Evolutionary conservation across 2,329 filamentous ascomycete species (phyloP).

Genomic region (Penicillium expansum): DNA sequence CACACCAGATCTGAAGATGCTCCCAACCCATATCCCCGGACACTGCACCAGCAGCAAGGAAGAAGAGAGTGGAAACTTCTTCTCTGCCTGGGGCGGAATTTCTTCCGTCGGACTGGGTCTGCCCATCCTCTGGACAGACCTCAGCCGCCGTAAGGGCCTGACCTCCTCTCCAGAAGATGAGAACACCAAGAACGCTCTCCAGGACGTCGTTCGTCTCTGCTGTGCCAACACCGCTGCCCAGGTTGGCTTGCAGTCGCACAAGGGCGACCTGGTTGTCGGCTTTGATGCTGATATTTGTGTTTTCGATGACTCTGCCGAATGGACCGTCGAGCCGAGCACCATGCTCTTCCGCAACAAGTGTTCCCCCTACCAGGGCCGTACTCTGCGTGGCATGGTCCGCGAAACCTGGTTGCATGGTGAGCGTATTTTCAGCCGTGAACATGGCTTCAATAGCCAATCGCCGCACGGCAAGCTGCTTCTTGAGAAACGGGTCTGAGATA

Average conservation of each 20-base stretch:
- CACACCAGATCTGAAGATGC: constrained; percentile 87
- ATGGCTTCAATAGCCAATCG: constrained; percentile 39
- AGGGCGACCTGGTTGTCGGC: constrained; percentile 76
- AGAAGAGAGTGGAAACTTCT: constrained; percentile 72
- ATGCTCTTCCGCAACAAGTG: constrained; percentile 96
- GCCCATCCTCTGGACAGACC: constrained; percentile 82
- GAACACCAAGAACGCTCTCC: constrained; percentile 55
- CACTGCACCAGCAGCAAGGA: constrained; percentile 36
- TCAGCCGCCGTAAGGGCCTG: constrained; percentile 57
- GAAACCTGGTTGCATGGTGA: constrained; percentile 83
- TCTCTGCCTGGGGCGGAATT: constrained; percentile 94
- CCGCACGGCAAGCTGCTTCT: constrained; percentile 41
- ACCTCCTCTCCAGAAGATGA: constrained; percentile 38
- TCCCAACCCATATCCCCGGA: constrained; percentile 67
- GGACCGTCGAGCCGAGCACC: constrained; percentile 68
- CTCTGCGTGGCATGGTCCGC: constrained; percentile 70
- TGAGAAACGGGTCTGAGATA: constrained; percentile 37
- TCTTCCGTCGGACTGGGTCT: constrained; percentile 89
- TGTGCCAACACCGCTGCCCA: constrained; percentile 82
- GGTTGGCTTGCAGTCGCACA: constrained; percentile 75
- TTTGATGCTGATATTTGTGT: constrained; percentile 90
- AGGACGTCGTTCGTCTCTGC: constrained; percentile 83
- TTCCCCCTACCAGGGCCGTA: constrained; percentile 82
- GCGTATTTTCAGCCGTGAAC: constrained; percentile 69
- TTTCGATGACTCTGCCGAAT: constrained; percentile 80